Conservation (phyloP, 306 rosid genomes). For the Malus asiatica region DNA sequence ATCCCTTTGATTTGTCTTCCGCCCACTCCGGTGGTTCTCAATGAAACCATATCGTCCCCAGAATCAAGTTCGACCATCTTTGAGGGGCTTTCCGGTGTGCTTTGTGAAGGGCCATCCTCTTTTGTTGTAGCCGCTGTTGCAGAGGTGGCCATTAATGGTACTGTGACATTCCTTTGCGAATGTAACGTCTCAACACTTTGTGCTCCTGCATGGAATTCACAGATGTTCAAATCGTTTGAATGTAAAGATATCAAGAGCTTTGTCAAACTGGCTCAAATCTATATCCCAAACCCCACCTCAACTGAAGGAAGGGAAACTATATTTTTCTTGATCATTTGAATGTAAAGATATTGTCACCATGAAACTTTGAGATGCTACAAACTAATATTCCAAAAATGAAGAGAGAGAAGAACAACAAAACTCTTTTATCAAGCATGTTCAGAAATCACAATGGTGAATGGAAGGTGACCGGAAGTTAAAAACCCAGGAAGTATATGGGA, state of each 20-base stretch:
- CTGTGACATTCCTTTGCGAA: background rate
- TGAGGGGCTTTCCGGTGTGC: conserved; percentile 7
- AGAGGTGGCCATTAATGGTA: background rate
- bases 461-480: background rate
- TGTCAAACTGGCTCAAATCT: background rate
- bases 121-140: background rate
- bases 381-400: background rate
- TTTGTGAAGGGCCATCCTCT: background rate
- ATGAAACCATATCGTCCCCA: conserved; percentile 42
- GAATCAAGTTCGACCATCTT: conserved; percentile 21
- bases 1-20: conserved; percentile 58
- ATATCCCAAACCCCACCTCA: background rate
- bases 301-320: background rate
- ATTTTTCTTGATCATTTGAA: background rate
- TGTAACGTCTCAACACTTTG: background rate
- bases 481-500: background rate
- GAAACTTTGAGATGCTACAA: background rate
- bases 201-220: background rate
- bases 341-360: background rate
- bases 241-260: too few species aligned
- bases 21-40: conserved; percentile 36
- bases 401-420: background rate
- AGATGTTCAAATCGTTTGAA: background rate
- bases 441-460: background rate
- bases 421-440: background rate